Conservation (phyloP, 345 rosid genomes). For the Barbarea vulgaris region DNA sequence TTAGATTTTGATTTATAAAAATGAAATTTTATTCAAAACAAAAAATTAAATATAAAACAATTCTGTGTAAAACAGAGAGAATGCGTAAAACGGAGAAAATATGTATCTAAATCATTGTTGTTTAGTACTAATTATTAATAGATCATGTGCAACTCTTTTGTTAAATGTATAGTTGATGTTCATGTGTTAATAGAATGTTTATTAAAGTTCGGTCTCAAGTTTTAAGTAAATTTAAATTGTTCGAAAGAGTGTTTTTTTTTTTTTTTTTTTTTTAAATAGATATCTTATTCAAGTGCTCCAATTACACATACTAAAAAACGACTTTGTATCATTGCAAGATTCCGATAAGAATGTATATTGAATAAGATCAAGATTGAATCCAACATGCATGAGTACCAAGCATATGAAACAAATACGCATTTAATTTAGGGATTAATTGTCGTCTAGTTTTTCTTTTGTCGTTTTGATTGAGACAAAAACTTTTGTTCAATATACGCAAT, state of each 20-base stretch:
- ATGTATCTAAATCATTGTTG: neutral
- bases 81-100: too few relatives aligned
- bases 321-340: slow-evolving; percentile 33
- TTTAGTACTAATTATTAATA: too few relatives aligned
- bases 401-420: slow-evolving; percentile 31
- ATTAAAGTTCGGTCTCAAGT: neutral
- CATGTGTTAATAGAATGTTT: neutral
- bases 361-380: slow-evolving; percentile 34
- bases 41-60: neutral
- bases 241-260: too few relatives aligned
- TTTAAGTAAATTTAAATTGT: neutral
- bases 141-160: neutral
- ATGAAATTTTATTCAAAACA: too few relatives aligned
- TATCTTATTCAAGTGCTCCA: neutral
- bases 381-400: slow-evolving; percentile 38
- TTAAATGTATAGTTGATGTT: neutral
- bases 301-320: neutral
- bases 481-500: slow-evolving; percentile 9
- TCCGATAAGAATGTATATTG: slow-evolving; percentile 35
- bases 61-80: too few relatives aligned
- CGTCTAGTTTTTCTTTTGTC: slow-evolving; percentile 31
- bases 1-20: too few relatives aligned
- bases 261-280: neutral
- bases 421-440: slow-evolving; percentile 29
- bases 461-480: slow-evolving; percentile 28